These are phyloP conservation scores for Wallacemonas sp. DNA, from an alignment of 208 protist genomes.

Conservation along the genomic window DNA sequence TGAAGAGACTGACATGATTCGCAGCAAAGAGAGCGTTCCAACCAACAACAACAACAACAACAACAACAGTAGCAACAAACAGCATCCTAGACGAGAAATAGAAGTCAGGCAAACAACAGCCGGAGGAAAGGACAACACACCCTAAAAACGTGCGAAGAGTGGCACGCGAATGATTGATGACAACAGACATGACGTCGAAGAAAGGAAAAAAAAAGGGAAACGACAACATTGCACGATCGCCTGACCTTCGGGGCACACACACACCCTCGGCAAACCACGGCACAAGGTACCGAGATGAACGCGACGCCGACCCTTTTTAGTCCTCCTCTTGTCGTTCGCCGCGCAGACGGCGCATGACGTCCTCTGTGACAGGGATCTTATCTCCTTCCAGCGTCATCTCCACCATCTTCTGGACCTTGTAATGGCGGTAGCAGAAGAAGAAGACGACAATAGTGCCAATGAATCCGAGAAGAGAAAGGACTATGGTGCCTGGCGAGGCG, in stretches of 20 bases:
- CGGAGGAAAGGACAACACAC: not conserved
- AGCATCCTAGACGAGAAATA: not conserved
- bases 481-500: slow-evolving; percentile 78
- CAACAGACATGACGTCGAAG: not conserved
- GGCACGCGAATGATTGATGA: not conserved
- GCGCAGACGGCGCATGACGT: slow-evolving; percentile 68
- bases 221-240: too few species aligned
- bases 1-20: too few species aligned
- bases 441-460: slow-evolving; percentile 75
- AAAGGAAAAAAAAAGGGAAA: not conserved
- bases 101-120: too few species aligned
- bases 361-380: slow-evolving; percentile 73
- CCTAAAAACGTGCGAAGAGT: not conserved
- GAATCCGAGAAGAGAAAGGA: slow-evolving; percentile 79
- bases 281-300: too few species aligned
- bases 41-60: slow-evolving; percentile 5
- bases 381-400: slow-evolving; percentile 70
- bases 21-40: not conserved
- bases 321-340: slow-evolving; percentile 11
- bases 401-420: slow-evolving; percentile 76
- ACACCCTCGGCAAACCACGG: too few species aligned
- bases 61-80: not conserved
- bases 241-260: too few species aligned
- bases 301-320: not conserved
- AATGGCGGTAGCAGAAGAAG: slow-evolving; percentile 86